phyloP scores from a whole-genome alignment of 2,329 filamentous ascomycete species.

The Grosmannia clavigera region DNA sequence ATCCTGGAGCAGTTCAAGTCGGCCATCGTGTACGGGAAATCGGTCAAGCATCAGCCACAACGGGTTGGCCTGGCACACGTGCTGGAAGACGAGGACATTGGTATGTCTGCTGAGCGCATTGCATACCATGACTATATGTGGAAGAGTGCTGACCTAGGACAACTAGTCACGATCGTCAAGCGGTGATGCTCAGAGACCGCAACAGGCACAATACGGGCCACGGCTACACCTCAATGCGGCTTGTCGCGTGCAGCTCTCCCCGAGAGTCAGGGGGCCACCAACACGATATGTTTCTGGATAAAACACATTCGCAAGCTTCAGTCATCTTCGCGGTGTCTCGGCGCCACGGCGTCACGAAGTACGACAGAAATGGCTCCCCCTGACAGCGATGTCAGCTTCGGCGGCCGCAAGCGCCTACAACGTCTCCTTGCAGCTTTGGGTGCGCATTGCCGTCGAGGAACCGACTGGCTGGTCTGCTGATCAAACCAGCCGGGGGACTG shows the following conservation, averaged over 20 bases:
- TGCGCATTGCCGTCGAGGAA: not conserved
- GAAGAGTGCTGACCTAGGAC: constrained; percentile 14
- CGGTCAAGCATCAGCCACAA: constrained; percentile 97
- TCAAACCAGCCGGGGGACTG: not conserved
- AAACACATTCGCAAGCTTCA: not conserved
- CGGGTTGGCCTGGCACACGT: constrained; percentile 84
- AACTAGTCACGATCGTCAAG: constrained; percentile 54
- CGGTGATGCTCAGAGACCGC: constrained; percentile 31
- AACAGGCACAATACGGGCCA: not conserved
- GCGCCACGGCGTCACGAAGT: not conserved
- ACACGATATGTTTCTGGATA: not conserved
- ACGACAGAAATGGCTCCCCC: not conserved
- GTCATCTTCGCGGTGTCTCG: not conserved
- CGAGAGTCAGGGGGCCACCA: not conserved
- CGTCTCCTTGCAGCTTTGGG: not conserved
- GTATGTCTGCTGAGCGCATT: constrained; percentile 37
- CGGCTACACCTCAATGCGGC: not conserved
- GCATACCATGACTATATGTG: not conserved
- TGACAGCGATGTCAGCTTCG: not conserved
- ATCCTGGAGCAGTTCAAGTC: constrained; percentile 94
- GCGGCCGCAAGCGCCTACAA: not conserved
- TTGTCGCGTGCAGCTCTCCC: not conserved
- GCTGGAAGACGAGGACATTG: constrained; percentile 92
- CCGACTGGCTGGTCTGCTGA: not conserved
- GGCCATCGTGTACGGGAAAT: constrained; percentile 93